Conservation (phyloP, 2,329 filamentous ascomycete genomes). For the Verruconis gallopava region DNA sequence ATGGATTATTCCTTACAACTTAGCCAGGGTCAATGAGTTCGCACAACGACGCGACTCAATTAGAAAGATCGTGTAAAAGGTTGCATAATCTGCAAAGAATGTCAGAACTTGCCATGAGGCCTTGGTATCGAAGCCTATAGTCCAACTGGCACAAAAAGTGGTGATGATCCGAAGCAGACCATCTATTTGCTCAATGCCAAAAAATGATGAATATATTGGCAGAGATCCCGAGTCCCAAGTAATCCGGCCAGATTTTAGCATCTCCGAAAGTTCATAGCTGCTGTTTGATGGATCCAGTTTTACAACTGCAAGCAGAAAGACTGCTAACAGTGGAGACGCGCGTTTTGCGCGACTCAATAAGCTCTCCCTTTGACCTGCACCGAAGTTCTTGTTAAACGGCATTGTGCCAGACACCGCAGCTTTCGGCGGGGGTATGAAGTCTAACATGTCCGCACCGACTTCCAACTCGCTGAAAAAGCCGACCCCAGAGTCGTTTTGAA, state of each 20-base stretch:
- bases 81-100: conserved; percentile 17
- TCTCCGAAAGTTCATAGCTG: background rate
- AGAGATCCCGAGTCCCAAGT: background rate
- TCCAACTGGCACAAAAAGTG: conserved; percentile 8
- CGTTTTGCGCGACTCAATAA: conserved; percentile 9
- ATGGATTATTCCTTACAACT: too few relatives aligned
- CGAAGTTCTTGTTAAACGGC: conserved; percentile 19
- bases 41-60: conserved; percentile 19
- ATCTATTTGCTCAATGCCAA: conserved; percentile 1
- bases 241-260: background rate
- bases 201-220: background rate
- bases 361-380: conserved; percentile 17
- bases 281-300: background rate
- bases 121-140: conserved; percentile 2
- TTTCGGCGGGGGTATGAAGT: background rate
- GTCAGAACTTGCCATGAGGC: conserved; percentile 14
- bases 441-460: background rate
- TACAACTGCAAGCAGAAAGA: background rate
- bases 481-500: background rate
- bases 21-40: conserved; percentile 17
- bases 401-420: conserved; percentile 14
- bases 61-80: conserved; percentile 19
- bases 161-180: conserved; percentile 3
- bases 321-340: conserved; percentile 8
- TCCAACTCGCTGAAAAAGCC: background rate